Evolutionary conservation across 1,284 basidiomycete species (phyloP).

Genomic region (Rhodotorula sp.): DNA sequence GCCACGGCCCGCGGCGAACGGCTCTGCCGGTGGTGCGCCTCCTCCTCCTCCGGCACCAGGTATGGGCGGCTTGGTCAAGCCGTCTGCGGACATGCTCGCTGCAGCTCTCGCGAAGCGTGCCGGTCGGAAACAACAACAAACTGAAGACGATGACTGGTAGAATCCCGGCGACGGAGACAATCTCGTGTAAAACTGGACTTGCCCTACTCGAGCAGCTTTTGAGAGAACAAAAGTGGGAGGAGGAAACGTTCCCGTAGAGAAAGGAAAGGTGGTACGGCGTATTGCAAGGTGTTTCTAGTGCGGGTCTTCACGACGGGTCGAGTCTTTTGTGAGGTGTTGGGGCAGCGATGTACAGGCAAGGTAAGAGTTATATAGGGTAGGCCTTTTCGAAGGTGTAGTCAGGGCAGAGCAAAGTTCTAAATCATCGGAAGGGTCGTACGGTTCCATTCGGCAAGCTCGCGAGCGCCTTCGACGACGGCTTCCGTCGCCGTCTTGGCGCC

Average conservation of each 20-base stretch:
- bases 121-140: constrained; percentile 9
- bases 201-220: background rate
- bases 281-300: too few relatives aligned
- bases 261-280: background rate
- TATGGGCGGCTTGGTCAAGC: constrained; percentile 23
- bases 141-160: constrained; percentile 32
- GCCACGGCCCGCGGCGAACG: constrained; percentile 4
- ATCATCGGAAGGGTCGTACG: too few relatives aligned
- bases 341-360: too few relatives aligned
- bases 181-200: background rate
- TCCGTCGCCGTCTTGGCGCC: constrained; percentile 41
- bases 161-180: background rate
- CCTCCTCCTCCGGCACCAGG: background rate
- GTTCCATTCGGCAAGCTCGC: constrained; percentile 1
- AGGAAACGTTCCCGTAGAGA: background rate
- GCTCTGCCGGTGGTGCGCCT: background rate
- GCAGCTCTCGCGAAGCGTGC: constrained; percentile 28
- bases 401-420: too few relatives aligned
- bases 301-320: too few relatives aligned
- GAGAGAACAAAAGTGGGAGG: background rate
- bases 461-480: constrained; percentile 26
- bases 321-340: too few relatives aligned
- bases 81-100: constrained; percentile 21
- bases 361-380: too few relatives aligned
- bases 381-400: background rate